Percentiles rank a stretch among this genome's conserved stretches.
These are phyloP conservation scores for Senna siamea DNA, from an alignment of 306 rosid genomes.

Conservation along the genomic window DNA sequence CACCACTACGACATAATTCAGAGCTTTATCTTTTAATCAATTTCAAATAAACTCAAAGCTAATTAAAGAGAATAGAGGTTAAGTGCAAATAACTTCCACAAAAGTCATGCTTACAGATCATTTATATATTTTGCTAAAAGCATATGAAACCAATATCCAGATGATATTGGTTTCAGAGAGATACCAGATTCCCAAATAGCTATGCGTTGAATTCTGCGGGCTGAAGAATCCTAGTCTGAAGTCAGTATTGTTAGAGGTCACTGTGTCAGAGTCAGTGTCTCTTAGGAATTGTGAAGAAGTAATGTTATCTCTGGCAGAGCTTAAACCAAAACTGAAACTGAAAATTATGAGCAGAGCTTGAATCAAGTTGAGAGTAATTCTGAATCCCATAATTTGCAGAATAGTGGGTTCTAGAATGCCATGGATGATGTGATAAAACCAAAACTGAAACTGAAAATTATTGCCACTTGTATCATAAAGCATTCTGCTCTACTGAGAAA, in stretches of 20 bases:
- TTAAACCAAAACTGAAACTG: slow-evolving; percentile 4
- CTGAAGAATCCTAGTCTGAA: slow-evolving; percentile 61
- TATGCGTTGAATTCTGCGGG: slow-evolving; percentile 38
- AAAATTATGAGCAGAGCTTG: slow-evolving; percentile 10
- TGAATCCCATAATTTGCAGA: slow-evolving; percentile 40
- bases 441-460: no score
- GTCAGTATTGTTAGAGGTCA: slow-evolving; percentile 35
- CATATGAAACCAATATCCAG: slow-evolving; percentile 46
- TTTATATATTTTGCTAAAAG: not conserved
- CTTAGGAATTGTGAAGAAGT: slow-evolving; percentile 26
- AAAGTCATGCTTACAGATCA: not conserved
- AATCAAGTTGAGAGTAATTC: not conserved
- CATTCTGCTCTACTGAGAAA: not conserved
- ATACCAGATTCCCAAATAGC: slow-evolving; percentile 58
- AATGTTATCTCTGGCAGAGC: slow-evolving; percentile 30
- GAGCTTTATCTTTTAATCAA: not conserved
- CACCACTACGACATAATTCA: not conserved
- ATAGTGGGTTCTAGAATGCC: not conserved
- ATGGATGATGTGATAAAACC: not conserved
- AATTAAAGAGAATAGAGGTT: not conserved
- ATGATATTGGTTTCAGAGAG: slow-evolving; percentile 25
- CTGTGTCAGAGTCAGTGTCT: slow-evolving; percentile 30
- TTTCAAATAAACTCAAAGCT: slow-evolving; percentile 26
- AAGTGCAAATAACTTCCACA: slow-evolving; percentile 13
- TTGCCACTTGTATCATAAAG: not conserved